These are phyloP conservation scores for cucumber (Cucumis sativus) DNA, from an alignment of 306 rosid genomes.

Conservation along the genomic window DNA sequence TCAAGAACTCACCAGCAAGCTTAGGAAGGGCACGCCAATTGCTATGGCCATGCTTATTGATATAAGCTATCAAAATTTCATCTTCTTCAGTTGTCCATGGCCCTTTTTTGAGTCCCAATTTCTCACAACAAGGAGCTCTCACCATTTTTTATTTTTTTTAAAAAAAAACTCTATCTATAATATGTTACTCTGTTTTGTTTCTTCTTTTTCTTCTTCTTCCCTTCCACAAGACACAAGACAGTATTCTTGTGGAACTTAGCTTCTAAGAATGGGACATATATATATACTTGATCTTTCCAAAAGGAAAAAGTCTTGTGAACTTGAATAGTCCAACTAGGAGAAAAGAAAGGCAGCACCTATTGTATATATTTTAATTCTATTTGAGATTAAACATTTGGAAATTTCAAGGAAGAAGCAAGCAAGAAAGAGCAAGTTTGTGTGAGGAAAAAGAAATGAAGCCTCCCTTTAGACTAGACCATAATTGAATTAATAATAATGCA, in stretches of 20 bases:
- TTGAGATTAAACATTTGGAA: background rate
- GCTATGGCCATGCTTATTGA: slow-evolving; percentile 53
- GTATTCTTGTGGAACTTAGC: background rate
- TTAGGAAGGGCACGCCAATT: slow-evolving; percentile 99
- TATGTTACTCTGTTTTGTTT: background rate
- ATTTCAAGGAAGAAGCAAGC: background rate
- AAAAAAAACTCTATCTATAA: background rate
- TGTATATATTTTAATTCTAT: background rate
- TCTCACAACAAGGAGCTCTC: slow-evolving; percentile 96
- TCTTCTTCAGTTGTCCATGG: slow-evolving; percentile 93
- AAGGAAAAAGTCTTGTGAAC: background rate
- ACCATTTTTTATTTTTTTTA: slow-evolving; percentile 36
- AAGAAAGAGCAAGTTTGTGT: background rate
- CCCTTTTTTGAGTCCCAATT: slow-evolving; percentile 84
- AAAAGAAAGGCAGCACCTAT: background rate
- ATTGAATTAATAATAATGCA: background rate
- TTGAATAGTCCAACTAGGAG: background rate
- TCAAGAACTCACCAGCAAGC: slow-evolving; percentile 50
- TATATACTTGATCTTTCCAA: background rate
- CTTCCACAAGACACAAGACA: background rate
- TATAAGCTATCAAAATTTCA: slow-evolving; percentile 43
- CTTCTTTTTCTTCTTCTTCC: background rate
- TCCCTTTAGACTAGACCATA: background rate
- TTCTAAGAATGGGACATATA: background rate
- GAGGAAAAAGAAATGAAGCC: background rate